Evolutionary conservation across 805 yeast species (phyloP).

Genomic region (Metschnikowia borealis): DNA sequence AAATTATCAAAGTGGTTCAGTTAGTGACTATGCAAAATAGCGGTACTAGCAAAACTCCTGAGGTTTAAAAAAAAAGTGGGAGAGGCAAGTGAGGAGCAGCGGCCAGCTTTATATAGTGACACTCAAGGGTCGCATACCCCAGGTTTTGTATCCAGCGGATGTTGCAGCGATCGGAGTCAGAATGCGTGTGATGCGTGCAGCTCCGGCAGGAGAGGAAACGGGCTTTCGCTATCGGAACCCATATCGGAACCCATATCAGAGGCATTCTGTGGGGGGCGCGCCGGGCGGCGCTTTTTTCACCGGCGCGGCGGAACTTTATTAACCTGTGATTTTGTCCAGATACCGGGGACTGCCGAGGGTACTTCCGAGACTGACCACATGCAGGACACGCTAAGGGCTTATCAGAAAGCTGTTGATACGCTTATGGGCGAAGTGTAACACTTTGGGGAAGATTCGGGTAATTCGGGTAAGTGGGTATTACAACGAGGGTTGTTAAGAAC

Average conservation of each 20-base stretch:
- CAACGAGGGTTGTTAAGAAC: not conserved
- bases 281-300: constrained; percentile 1
- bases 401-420: not conserved
- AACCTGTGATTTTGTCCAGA: constrained; percentile 1
- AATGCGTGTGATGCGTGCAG: constrained; percentile 11
- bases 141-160: constrained; percentile 17
- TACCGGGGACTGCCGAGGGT: constrained; percentile 1
- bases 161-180: constrained; percentile 17
- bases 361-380: not conserved
- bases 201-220: constrained; percentile 10
- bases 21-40: not conserved
- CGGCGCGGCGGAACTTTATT: constrained; percentile 10
- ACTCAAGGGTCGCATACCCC: constrained; percentile 3
- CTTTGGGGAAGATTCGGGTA: not conserved
- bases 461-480: not conserved
- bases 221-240: constrained; percentile 8
- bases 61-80: not conserved
- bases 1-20: not conserved
- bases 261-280: not conserved
- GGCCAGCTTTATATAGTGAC: constrained; percentile 10
- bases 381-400: not conserved
- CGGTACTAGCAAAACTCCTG: constrained; percentile 1
- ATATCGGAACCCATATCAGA: constrained; percentile 6
- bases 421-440: not conserved
- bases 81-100: not conserved